Evolutionary conservation across 768 basidiomycete genomes (phyloP), one percentile per base, ranked within the genome.

Genomic region (Suillus bovinus): DNA sequence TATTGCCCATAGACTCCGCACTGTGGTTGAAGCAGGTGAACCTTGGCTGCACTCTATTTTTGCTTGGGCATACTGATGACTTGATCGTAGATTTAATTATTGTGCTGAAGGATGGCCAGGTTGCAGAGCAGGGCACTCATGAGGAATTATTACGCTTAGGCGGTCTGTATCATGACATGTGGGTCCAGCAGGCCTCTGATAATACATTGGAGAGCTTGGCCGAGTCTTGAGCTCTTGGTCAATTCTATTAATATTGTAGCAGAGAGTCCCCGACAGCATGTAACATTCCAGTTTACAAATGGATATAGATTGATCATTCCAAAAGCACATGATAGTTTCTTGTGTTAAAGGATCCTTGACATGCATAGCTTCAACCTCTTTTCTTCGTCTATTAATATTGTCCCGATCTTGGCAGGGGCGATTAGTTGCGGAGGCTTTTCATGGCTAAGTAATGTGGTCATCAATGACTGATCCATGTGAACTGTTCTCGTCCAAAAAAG

Each of bases 81-180:
- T 58, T 39, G 10, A 60, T 34, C 39, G 36, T 70, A 89, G 96
- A 99, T 72, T 75, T 94, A 16, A 98, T 99, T 73, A 91, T 99
- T 54, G 96, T 99, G 14, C 82, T 99, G 56, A 87, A 85, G 70
- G 91, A 95, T n/a, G 97, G 97, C 0, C 75, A 84, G 57, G 93
- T 99, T 3, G 88, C 89, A 7, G 97, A 99, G 74, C 86, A 96
- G 74, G 97, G 97, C 13, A 94, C 93, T 0, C 97, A 99, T 71
- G 90, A 94, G 41, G 87, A 93, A 71, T 78, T 99, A 20, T 77
- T 99, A 74, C 84, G 80, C 27, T 74, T 75, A 16, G 85, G 84
- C 16, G 90, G 92, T 2, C 70, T 94, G 62, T 94, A 94, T 72
- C 77, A 85, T 63, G 83, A 85, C 64, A 91, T 94, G 91, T 94